Base-by-base conservation (phyloP, 1,139 yeast species). In the Taphrina deformans region DNA sequence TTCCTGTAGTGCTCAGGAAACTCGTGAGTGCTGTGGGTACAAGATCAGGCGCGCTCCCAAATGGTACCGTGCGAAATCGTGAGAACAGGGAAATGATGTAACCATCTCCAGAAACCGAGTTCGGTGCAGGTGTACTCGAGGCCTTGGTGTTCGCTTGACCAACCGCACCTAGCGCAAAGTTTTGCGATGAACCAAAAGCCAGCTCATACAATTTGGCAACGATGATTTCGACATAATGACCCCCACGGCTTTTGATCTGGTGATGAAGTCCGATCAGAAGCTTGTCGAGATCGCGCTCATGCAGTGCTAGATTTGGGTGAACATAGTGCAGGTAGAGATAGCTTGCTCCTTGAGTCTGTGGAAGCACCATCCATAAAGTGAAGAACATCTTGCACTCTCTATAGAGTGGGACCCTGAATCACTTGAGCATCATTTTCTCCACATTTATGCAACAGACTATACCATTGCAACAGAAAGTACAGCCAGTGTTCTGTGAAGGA, bases 321-420 rank as follows among this genome's bases (percentile, higher is more conserved):
- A 69, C 55, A 55, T 69, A 69, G 16, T 65, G 52, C 48, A 60
- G 48, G 52, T 68, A 69, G 29, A 69, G 51, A 33, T 66, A 65
- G 24, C 55, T 48, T 18, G 69, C 67, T 27, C 70, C 70, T 68
- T 68, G 52, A 2, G 69, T 65, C 69, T 76, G 79, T 5, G 88
- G 87, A 23, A 77, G 71, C 21, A 85, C 78, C 53, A 85, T 75
- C 88, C 88, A 85, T 24, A 80, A 71, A 27, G 80, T 75, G 61
- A 80, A 73, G 1, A 70, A 73, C 51, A 82, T 71, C 58, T 80
- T 77, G 58, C 77, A 38, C 14, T 82, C 65, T 7, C 79, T 75
- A 73, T 81, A 85, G 41, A 84, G 77, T 3, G 88, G 88, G 26
- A 84, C 67, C 70, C 70, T 69, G 41, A 38, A 14, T 7, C 2